Evolutionary conservation across 1,284 basidiomycete species (phyloP), one percentile per base, ranked within the genome.

Genomic region (Austroboletus rostrupii): DNA sequence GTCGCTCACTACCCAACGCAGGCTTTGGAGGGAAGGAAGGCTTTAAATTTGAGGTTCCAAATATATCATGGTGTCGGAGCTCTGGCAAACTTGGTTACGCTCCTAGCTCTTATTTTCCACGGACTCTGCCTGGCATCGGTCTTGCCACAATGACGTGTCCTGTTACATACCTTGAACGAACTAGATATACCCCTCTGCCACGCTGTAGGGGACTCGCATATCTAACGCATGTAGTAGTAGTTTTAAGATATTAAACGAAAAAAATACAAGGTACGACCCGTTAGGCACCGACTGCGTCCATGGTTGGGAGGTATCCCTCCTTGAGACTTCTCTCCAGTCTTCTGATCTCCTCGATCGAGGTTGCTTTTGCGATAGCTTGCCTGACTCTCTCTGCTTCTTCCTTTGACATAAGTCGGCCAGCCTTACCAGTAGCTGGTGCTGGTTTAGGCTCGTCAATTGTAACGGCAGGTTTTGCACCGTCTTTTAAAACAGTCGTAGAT

Each of bases 321-420:
- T 85, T 83, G 63, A 96, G 70, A 74, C 87, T 91, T 70, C 91
- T 81, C 71, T 97, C 92, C 59, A 97, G 70, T 65, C 83, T 80
- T 66, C 89, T 80, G 59, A 97, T 86, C 72, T 97, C 93, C 61
- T 97, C 96, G 51, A 93, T 82, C 41, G 90, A 95, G 45, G 85
- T 87, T 28, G 95, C 96, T 55, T 85, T 83, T 55, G 90, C 90
- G 61, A 98, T 94, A 16, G 95, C 93, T 53, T 87, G 84, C 65
- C 88, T 88, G 56, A 98, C 90, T 60, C 86, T 83, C 62, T 90
- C 86, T 64, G 90, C 89, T 66, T 98, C 95, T 61, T 96, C 92
- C 57, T 89, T 88, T 17, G 92, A 93, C 85, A 98, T 89, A 59
- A 95, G 71, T 45, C 92, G 79, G 8, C 92, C 87, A 3, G 88